These are phyloP conservation scores for Alternaria ventricosa DNA, from an alignment of 2,329 filamentous ascomycete species.

Conservation along the genomic window DNA sequence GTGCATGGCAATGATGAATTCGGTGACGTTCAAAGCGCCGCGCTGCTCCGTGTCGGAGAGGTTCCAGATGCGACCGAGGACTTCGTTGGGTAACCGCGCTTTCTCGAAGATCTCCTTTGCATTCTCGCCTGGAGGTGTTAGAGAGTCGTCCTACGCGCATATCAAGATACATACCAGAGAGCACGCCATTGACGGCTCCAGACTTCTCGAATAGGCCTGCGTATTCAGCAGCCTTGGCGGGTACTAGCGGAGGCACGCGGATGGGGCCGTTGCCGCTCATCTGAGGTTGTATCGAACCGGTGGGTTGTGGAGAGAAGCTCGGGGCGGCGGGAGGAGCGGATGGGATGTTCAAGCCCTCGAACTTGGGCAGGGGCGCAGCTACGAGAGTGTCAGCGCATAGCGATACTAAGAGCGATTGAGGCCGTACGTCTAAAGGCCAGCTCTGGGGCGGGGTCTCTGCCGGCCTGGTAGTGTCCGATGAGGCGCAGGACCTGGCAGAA, in stretches of 20 bases:
- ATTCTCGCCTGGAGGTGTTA: slow-evolving; percentile 67
- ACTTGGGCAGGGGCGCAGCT: slow-evolving; percentile 86
- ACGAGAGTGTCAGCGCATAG: slow-evolving; percentile 31
- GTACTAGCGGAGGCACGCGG: slow-evolving; percentile 84
- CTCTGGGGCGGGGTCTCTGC: slow-evolving; percentile 79
- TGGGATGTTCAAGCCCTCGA: slow-evolving; percentile 74
- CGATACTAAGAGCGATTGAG: background rate
- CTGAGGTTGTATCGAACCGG: slow-evolving; percentile 46
- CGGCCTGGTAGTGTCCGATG: slow-evolving; percentile 93
- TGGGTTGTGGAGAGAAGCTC: slow-evolving; percentile 50
- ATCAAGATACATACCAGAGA: slow-evolving; percentile 63
- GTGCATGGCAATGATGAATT: slow-evolving; percentile 99
- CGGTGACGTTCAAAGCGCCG: slow-evolving; percentile 82
- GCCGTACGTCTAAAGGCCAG: slow-evolving; percentile 75
- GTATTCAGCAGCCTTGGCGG: slow-evolving; percentile 91
- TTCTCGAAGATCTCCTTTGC: slow-evolving; percentile 96
- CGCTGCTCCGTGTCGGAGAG: slow-evolving; percentile 92
- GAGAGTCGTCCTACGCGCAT: background rate
- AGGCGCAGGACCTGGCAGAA: slow-evolving; percentile 92
- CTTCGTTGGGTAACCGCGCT: slow-evolving; percentile 86
- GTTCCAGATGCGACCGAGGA: slow-evolving; percentile 94
- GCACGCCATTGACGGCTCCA: slow-evolving; percentile 74
- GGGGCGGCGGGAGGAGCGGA: slow-evolving; percentile 59
- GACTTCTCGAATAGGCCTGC: slow-evolving; percentile 89
- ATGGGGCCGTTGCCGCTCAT: slow-evolving; percentile 65